Evolutionary conservation across 2,329 filamentous ascomycete genomes (phyloP), one percentile per base, ranked within the genome.

Genomic region (Pseudocercospora cruenta): DNA sequence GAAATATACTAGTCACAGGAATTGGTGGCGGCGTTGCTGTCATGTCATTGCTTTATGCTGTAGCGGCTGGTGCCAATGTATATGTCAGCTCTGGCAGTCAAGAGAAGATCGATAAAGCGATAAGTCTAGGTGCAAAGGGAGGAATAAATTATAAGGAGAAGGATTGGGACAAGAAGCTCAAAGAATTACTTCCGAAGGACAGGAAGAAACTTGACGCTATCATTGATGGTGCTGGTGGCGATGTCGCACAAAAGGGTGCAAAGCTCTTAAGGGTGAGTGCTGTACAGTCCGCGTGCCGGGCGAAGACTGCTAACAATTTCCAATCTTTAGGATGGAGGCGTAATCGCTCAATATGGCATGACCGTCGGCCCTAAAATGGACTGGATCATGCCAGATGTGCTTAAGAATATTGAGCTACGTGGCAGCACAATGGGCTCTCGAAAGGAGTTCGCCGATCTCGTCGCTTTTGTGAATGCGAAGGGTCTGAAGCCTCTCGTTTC

Each of bases 1-100:
- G 86, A 67, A 96, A 96, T 75, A 84, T 98, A 3, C 82, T 98
- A 33, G 81, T 98, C 49, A 97, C 94, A 4, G 94, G 94, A 0
- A 96, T 98, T 78, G 94, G 94, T 0, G 94, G 94, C 39, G 94
- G 94, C 51, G 94, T 97, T 0, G 94, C 94, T 36, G 82, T 97
- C 63, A 90, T 92, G 82, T 90, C 87, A 5, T 81, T 97, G 72
- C 85, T 92, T 77, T 96, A 96, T 79, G 93, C 88, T 10, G 88
- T 90, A 12, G 92, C 87, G 9, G 81, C 88, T 70, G 91, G 93
- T 43, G 87, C 90, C 73, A 88, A 89, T 77, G 90, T 94, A n/a
- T 96, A 85, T 75, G 93, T 97, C 63, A 94, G 90, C 1, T 92
- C 89, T 63, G 89, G 91, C 8, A 89, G 88, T 69, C 79, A 87